Base-by-base conservation (phyloP, 2,329 filamentous ascomycete genomes). In the Talaromyces sp. region DNA sequence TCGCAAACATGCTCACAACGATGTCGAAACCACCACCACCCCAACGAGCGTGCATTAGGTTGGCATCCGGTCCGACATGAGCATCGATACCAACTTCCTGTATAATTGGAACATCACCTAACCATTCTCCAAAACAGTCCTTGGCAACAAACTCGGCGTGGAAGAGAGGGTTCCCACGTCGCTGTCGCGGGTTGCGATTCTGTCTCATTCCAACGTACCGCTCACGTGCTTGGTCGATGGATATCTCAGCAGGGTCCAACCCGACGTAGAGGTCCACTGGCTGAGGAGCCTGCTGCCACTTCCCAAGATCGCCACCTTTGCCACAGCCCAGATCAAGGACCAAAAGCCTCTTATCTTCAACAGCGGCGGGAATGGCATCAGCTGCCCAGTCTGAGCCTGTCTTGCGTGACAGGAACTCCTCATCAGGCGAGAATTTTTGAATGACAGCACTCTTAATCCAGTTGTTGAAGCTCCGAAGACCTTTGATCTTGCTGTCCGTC, bases 371-470 rank as follows among this genome's bases (percentile, higher is more conserved):
- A 1, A 67, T 70, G n/a, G 71, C 72, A 31, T 71, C 75, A 56
- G 78, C 73, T 31, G 75, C 75, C 77, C 76, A 79, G n/a, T 77
- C 76, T 61, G 71, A 72, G 60, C 76, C 85, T 40, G 69, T 69
- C 28, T 70, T 71, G n/a, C 74, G 75, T 2, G 88, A 85, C 0
- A 84, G 80, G 67, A 88, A 88, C 64, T 91, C 87, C 74, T 94
- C 90, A 66, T 89, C 87, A 0, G 90, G 90, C 4, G 91, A 92
- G 78, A 97, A 98, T 74, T 96, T 97, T 73, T 98, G 93, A 68
- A 99, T 98, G 68, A 98, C 86, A 56, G 91, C 94, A 72, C 92
- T 96, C 82, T 99, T 99, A 78, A 99, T 86, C 95, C 95, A 99
- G 76, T 99, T 99, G 80, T 99, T 99, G 82, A 96, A 95, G 67